Evolutionary conservation across 305 asterid species (phyloP).

Genomic region (Stenogyne calaminthoides): DNA sequence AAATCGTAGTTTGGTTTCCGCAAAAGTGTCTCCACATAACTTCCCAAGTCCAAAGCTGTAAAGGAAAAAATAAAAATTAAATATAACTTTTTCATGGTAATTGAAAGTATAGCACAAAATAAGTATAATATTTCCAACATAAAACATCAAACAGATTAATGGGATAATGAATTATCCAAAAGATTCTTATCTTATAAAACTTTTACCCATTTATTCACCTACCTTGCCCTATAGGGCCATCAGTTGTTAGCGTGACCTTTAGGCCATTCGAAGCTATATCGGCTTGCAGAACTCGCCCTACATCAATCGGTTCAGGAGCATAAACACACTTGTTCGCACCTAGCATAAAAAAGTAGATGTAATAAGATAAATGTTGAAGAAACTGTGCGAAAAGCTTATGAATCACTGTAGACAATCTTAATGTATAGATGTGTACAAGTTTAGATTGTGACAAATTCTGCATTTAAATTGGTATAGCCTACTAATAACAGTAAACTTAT

Average conservation of each 20-base stretch:
- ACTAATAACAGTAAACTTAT: neutral
- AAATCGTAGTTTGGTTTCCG: conserved; percentile 78
- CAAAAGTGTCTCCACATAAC: conserved; percentile 68
- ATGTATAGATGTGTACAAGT: neutral
- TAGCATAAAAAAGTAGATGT: conserved; percentile 27
- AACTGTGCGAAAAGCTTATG: neutral
- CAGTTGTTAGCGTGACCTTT: conserved; percentile 58
- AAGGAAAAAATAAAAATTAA: neutral
- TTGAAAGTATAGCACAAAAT: neutral
- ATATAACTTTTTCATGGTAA: neutral
- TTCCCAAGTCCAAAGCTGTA: conserved; percentile 73
- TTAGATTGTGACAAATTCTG: neutral
- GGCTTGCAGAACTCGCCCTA: conserved; percentile 86
- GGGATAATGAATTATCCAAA: neutral
- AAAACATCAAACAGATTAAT: neutral
- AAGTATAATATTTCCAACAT: neutral
- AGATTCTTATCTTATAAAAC: neutral
- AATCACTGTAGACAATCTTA: neutral
- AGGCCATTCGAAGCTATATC: conserved; percentile 72
- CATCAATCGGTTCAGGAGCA: conserved; percentile 97
- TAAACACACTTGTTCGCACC: conserved; percentile 87
- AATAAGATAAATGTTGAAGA: conserved; percentile 14
- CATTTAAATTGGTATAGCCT: neutral
- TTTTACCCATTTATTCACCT: conserved; percentile 10
- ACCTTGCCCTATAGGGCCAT: conserved; percentile 79